Conservation (phyloP, 768 basidiomycete species). For the Favolaschia claudopus region DNA sequence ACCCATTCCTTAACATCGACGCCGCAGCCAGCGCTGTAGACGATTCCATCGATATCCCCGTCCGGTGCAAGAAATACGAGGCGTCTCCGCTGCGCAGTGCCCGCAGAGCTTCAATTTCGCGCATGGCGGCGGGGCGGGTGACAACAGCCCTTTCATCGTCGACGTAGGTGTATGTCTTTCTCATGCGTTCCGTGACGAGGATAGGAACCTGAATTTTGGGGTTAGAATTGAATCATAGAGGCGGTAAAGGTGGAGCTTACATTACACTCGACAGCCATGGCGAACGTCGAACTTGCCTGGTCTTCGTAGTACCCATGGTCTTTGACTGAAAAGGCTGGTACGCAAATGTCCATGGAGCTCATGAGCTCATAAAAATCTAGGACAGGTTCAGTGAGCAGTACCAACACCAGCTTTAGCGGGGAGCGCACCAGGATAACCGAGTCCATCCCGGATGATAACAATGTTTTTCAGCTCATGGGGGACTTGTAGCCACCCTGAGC, state of each 20-base stretch:
- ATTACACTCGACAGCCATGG: constrained; percentile 48
- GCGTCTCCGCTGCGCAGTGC: constrained; percentile 43
- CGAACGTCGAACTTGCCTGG: constrained; percentile 51
- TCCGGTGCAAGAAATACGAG: constrained; percentile 29
- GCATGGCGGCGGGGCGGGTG: constrained; percentile 48
- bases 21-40: constrained; percentile 30
- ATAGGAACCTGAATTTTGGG: constrained; percentile 53
- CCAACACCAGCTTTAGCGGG: neutral
- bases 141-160: constrained; percentile 45
- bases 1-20: constrained; percentile 40
- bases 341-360: constrained; percentile 47
- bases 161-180: constrained; percentile 46
- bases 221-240: too few relatives aligned
- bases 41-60: constrained; percentile 23
- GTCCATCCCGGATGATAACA: constrained; percentile 41
- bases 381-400: neutral
- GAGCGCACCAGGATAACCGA: constrained; percentile 40
- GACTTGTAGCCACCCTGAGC: constrained; percentile 41
- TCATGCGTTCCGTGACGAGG: constrained; percentile 49
- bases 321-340: constrained; percentile 48
- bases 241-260: constrained; percentile 32
- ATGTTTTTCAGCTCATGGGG: constrained; percentile 47
- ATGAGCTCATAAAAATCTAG: constrained; percentile 46
- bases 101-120: constrained; percentile 46
- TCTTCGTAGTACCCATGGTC: constrained; percentile 42